Conservation (phyloP, 2,329 filamentous ascomycete genomes). For the Pyrenophora graminea region DNA sequence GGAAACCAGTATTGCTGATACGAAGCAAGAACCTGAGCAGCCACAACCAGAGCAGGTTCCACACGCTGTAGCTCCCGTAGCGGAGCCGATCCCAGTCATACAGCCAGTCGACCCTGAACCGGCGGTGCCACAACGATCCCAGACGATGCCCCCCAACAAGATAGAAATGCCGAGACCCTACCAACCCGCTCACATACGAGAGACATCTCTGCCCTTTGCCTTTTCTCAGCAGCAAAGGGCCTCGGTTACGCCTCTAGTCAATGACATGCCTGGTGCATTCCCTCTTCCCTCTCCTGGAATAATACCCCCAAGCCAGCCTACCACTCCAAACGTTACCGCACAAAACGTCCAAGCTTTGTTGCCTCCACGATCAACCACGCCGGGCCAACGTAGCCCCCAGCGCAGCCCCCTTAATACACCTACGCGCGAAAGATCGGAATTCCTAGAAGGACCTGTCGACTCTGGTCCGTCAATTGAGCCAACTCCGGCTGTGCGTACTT, state of each 20-base stretch:
- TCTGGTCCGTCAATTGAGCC: slow-evolving; percentile 29
- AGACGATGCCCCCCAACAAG: slow-evolving; percentile 28
- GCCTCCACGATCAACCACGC: slow-evolving; percentile 21
- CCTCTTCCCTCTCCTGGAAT: slow-evolving; percentile 56
- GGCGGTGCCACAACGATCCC: slow-evolving; percentile 21
- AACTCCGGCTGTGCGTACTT: slow-evolving; percentile 39
- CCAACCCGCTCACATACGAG: slow-evolving; percentile 4
- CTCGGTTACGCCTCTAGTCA: slow-evolving; percentile 33
- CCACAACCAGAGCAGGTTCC: background rate
- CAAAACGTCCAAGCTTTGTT: slow-evolving; percentile 27
- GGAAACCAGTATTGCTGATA: slow-evolving; percentile 13
- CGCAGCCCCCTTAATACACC: slow-evolving; percentile 35
- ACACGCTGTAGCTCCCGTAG: slow-evolving; percentile 5
- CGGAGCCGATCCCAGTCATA: slow-evolving; percentile 10
- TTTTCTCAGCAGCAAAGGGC: slow-evolving; percentile 26
- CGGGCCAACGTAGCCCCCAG: slow-evolving; percentile 15
- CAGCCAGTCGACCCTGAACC: slow-evolving; percentile 14
- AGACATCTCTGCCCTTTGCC: background rate
- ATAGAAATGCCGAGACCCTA: slow-evolving; percentile 32
- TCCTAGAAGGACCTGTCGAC: slow-evolving; percentile 38
- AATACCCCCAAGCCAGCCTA: slow-evolving; percentile 46
- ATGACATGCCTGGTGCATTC: slow-evolving; percentile 62
- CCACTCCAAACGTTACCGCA: slow-evolving; percentile 36
- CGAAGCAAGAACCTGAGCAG: slow-evolving; percentile 14
- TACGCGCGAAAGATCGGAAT: slow-evolving; percentile 40